A percentile compares a stretch with the other conserved stretches of the same genome.
phyloP scores from a whole-genome alignment of 768 basidiomycete genomes.

The Mycena rosella region DNA sequence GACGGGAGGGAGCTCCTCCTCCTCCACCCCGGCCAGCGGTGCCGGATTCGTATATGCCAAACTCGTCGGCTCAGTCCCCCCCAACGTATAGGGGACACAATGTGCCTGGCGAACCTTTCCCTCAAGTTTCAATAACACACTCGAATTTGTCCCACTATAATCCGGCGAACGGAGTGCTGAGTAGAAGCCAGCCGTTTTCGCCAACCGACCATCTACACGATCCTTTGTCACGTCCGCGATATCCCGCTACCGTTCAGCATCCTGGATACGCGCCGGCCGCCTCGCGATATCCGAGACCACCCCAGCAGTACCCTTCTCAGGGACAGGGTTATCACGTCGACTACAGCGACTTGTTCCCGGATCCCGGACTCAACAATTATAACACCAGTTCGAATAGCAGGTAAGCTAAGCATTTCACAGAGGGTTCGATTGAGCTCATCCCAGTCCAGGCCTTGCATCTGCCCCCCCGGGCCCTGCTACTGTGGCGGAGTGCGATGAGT shows the following conservation, averaged over 20 bases:
- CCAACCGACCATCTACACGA: neutral
- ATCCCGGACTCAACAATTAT: neutral
- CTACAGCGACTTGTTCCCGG: neutral
- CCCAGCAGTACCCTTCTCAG: no score
- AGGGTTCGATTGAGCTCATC: neutral
- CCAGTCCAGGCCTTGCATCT: neutral
- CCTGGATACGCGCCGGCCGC: neutral
- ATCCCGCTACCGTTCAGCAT: neutral
- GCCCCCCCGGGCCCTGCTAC: neutral
- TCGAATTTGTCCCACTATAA: neutral
- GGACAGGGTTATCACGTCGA: neutral
- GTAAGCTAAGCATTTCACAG: neutral
- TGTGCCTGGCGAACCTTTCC: neutral
- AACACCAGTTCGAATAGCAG: no score
- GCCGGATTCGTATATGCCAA: no score
- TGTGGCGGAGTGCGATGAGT: neutral
- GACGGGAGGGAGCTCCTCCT: neutral
- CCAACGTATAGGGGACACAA: neutral
- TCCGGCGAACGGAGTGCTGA: neutral
- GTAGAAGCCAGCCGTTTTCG: neutral
- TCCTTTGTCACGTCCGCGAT: neutral
- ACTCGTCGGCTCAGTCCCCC: neutral
- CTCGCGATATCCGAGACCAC: neutral
- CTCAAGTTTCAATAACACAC: neutral
- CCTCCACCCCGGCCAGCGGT: neutral